Percentiles rank a stretch among this genome's conserved stretches.
Evolutionary conservation across 129 eudicot species (phyloP).

Genomic region (Sambucus nigra): DNA sequence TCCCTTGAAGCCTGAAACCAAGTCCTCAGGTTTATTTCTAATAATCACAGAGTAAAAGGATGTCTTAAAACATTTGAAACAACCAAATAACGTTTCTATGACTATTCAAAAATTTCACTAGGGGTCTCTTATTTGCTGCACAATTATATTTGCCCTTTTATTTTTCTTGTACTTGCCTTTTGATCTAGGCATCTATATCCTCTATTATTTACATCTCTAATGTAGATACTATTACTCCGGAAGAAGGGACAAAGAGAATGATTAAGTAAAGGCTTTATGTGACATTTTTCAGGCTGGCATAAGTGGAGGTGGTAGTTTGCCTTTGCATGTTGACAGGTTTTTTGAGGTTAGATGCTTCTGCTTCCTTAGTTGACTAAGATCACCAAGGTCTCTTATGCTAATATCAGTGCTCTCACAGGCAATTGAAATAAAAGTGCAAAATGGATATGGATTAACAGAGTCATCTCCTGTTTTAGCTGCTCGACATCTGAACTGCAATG

Average conservation of each 20-base stretch:
- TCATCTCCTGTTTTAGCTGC: constrained; percentile 87
- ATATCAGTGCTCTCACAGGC: constrained; percentile 40
- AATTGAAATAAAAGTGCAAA: constrained; percentile 64
- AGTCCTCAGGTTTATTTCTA: no score
- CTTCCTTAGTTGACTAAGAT: constrained; percentile 13
- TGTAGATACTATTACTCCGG: neutral
- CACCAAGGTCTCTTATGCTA: neutral
- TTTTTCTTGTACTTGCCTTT: neutral
- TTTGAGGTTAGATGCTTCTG: constrained; percentile 60
- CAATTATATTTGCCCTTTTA: no score
- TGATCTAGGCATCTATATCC: neutral
- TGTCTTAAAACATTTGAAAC: no score
- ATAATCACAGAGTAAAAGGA: no score
- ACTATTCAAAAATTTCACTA: no score
- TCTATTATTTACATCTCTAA: neutral
- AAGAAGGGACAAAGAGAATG: neutral
- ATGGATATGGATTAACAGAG: constrained; percentile 96
- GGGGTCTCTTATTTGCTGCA: no score
- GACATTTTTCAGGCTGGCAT: constrained; percentile 62
- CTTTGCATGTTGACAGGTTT: constrained; percentile 72
- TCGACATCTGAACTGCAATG: constrained; percentile 61
- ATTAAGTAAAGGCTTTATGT: constrained; percentile 6
- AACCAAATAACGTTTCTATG: no score
- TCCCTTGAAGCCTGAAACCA: no score
- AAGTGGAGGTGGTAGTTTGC: constrained; percentile 96